phyloP scores from a whole-genome alignment of 352 stramenopile genomes.

The Pythium utonaiense region DNA sequence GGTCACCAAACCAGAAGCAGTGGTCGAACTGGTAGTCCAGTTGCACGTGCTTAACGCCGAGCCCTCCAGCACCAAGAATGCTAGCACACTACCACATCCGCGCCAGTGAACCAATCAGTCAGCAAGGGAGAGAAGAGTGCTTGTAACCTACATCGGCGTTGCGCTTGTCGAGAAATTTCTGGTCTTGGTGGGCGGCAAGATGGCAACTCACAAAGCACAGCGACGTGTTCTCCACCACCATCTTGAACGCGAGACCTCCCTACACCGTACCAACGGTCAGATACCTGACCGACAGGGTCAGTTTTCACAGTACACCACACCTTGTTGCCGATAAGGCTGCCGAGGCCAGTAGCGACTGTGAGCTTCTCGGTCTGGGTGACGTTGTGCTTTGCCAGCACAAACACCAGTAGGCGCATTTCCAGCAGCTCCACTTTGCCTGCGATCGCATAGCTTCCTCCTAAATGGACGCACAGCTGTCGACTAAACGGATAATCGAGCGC shows the following conservation, averaged over 20 bases:
- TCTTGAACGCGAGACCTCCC: constrained; percentile 77
- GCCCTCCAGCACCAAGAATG: constrained; percentile 56
- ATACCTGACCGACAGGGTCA: background rate
- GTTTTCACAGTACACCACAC: constrained; percentile 22
- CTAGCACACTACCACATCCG: constrained; percentile 44
- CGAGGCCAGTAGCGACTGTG: constrained; percentile 68
- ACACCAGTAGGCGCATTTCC: constrained; percentile 79
- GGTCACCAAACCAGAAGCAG: constrained; percentile 84
- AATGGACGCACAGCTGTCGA: constrained; percentile 53
- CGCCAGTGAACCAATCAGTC: background rate
- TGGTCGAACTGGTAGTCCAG: constrained; percentile 84
- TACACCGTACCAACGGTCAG: constrained; percentile 10
- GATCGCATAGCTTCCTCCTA: constrained; percentile 55
- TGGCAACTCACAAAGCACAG: constrained; percentile 87
- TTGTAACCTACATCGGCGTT: constrained; percentile 64
- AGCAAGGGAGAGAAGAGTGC: background rate
- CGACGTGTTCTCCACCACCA: constrained; percentile 69
- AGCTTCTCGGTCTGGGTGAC: constrained; percentile 65
- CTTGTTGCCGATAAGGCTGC: constrained; percentile 83
- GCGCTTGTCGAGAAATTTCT: constrained; percentile 84
- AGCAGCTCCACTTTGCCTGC: constrained; percentile 74
- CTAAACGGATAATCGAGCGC: constrained; percentile 66
- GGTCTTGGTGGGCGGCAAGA: constrained; percentile 76
- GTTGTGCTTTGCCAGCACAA: constrained; percentile 55
- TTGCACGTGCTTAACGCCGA: constrained; percentile 63